A percentile compares a stretch with the other conserved stretches of the same genome.
Conservation (phyloP, 768 basidiomycete species). For the Auricularia auricula-judae region DNA sequence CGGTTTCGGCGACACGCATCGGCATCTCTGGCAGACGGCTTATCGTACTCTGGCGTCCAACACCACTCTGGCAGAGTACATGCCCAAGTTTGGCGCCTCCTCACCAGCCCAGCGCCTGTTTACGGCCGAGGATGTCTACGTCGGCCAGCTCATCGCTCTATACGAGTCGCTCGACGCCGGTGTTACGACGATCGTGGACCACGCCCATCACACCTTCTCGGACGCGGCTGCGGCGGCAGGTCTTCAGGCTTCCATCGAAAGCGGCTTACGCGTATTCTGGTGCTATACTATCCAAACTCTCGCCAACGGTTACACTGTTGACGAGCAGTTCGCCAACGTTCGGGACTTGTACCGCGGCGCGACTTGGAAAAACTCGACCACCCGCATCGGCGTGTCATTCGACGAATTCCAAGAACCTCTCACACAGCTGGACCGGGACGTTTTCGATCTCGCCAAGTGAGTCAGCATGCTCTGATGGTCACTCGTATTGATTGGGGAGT, state of each 20-base stretch:
- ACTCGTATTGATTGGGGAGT: too few species aligned
- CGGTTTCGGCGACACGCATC: conserved; percentile 21
- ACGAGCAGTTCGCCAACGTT: background rate
- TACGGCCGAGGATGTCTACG: conserved; percentile 18
- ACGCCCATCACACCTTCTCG: conserved; percentile 13
- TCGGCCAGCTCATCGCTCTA: conserved; percentile 20
- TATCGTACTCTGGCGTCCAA: background rate
- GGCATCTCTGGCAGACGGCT: conserved; percentile 4
- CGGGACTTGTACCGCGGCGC: background rate
- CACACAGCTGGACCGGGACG: background rate
- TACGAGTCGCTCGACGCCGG: conserved; percentile 21
- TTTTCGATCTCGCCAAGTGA: background rate
- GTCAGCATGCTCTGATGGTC: background rate
- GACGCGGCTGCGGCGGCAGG: background rate
- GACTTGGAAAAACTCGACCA: background rate
- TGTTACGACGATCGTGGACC: conserved; percentile 22
- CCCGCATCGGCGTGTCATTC: background rate
- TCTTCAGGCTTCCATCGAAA: background rate
- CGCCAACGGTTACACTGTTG: background rate
- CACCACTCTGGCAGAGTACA: background rate
- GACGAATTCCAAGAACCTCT: background rate
- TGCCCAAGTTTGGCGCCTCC: background rate
- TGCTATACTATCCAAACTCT: background rate
- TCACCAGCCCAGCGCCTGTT: background rate
- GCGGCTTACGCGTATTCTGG: background rate